Percentiles rank a stretch among this genome's conserved stretches.
phyloP scores from a whole-genome alignment of 345 rosid species.

The Boechera stricta region DNA sequence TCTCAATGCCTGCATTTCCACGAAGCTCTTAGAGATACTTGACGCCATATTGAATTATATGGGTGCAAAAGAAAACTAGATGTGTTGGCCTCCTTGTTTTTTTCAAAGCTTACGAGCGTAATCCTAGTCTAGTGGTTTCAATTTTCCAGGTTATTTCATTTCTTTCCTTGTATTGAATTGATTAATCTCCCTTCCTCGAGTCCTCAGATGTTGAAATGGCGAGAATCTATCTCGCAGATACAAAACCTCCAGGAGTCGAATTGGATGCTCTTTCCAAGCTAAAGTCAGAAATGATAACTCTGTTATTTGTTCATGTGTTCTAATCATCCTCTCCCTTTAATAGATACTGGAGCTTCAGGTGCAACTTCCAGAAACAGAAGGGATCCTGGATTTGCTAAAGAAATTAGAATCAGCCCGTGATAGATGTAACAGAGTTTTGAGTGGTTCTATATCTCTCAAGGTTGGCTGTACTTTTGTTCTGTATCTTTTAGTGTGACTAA shows the following conservation, averaged over 20 bases:
- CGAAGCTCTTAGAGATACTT: not conserved
- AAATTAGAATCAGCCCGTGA: conserved; percentile 66
- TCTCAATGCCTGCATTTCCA: not conserved
- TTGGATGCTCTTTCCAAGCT: conserved; percentile 71
- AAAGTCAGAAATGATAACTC: conserved; percentile 51
- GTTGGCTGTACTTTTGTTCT: conserved; percentile 47
- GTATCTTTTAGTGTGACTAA: conserved; percentile 20
- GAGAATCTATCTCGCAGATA: conserved; percentile 53
- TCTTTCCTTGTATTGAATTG: conserved; percentile 18
- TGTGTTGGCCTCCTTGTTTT: not conserved
- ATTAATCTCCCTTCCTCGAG: conserved; percentile 26
- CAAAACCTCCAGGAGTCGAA: conserved; percentile 51
- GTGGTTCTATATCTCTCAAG: conserved; percentile 59
- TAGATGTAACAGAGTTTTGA: conserved; percentile 59
- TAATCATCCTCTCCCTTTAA: conserved; percentile 36
- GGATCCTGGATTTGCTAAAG: conserved; percentile 56
- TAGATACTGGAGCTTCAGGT: conserved; percentile 80
- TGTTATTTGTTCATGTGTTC: conserved; percentile 19
- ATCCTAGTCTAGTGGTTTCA: not conserved
- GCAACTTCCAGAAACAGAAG: conserved; percentile 64
- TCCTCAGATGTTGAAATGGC: conserved; percentile 63
- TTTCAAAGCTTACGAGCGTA: not conserved
- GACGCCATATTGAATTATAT: not conserved
- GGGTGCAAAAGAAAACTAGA: not conserved
- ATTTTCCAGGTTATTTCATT: conserved; percentile 5